phyloP scores from a whole-genome alignment of 2,329 filamentous ascomycete species.

The Aspergillus phoenicis region DNA sequence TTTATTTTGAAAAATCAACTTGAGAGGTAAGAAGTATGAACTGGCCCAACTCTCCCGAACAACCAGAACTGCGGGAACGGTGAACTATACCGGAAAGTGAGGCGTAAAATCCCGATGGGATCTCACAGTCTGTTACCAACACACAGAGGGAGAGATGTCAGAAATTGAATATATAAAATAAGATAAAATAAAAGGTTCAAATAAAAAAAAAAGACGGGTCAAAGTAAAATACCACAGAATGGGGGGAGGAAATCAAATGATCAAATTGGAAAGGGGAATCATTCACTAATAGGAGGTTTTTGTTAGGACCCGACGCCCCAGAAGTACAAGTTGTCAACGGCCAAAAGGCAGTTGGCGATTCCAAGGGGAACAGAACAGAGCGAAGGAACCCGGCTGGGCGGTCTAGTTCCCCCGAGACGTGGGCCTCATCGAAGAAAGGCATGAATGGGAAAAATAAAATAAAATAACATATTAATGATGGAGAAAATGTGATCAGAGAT shows the following conservation, averaged over 20 bases:
- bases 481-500: conserved; percentile 3
- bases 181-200: neutral
- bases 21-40: conserved; percentile 7
- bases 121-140: conserved; percentile 17
- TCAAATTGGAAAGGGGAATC: neutral
- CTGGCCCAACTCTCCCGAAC: conserved; percentile 13
- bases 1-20: neutral
- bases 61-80: conserved; percentile 20
- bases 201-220: neutral
- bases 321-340: conserved; percentile 1
- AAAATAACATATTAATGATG: neutral
- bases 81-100: conserved; percentile 31
- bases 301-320: conserved; percentile 1
- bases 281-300: conserved; percentile 17
- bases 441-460: conserved; percentile 1
- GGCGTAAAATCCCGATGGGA: conserved; percentile 24
- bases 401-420: neutral
- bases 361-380: neutral
- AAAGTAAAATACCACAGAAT: neutral
- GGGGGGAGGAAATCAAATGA: too few species aligned
- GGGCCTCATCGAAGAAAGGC: neutral
- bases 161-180: neutral
- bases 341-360: conserved; percentile 6
- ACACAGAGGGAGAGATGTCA: conserved; percentile 9
- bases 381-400: conserved; percentile 8